Evolutionary conservation across 495 filamentous ascomycete species (phyloP), one percentile per base, ranked within the genome.

Genomic region (Trichocladium uniseriatum): DNA sequence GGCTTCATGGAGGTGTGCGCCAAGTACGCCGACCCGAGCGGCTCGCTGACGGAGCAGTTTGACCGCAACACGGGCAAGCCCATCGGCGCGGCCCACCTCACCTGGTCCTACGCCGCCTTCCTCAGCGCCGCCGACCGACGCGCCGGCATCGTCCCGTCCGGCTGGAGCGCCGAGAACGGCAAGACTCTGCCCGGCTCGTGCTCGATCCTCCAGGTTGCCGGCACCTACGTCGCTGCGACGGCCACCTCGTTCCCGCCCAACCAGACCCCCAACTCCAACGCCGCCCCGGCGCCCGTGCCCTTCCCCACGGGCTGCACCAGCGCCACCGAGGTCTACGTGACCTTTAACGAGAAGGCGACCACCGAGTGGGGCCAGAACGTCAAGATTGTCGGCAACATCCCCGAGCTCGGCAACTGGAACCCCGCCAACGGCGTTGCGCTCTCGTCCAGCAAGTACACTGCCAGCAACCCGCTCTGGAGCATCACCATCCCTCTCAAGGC

Each of bases 21-120:
- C 34, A 54, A 72, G 53, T 79, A 71, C 66, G 74, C 59, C 24
- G 65, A 41, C 24, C 38, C 67, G 18, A 73, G 75, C 49, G 82
- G 82, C 16, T 71, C 73, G 6, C 49, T 85, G 11, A 62, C 76
- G 10, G 82, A 86, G 60, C 82, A 86, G 55, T 84, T 69, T 52
- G 67, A 73, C 58, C 73, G 71, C 48, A 57, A 64, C 37, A 64
- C 60, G 43, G 82, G 82, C 37, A 43, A 51, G 0, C 74, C 73
- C 9, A 51, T 78, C n/a, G 79, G 77, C 0, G 82, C 82, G 8
- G 49, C 66, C 10, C 70, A 84, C 55, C 67, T 86, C 14, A 86
- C 83, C 14, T 87, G 83, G 82, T 84, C 78, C 11, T 83, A 80
- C 57, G 77, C 79, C 3, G 65, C 79, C n/a, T 82, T 83, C 66